These are phyloP conservation scores for Leccinum disarticulatum DNA, from an alignment of 768 basidiomycete species.

Conservation along the genomic window DNA sequence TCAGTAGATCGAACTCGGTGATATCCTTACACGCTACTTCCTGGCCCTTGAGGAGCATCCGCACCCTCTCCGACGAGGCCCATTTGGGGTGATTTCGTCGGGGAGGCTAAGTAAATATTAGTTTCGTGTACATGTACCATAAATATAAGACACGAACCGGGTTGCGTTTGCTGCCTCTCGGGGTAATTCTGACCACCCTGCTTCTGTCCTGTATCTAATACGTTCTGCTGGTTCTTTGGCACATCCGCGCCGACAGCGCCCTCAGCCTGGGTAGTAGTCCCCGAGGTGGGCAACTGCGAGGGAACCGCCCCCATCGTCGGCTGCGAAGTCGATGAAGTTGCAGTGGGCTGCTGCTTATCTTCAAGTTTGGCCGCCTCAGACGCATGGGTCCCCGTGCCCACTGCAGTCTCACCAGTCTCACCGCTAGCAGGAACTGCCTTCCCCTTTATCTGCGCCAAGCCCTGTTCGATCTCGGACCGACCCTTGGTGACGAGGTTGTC, in stretches of 20 bases:
- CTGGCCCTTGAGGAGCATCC: constrained; percentile 6
- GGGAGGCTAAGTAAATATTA: neutral
- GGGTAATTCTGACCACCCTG: neutral
- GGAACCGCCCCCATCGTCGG: neutral
- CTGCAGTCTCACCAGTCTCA: neutral
- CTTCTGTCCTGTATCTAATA: neutral
- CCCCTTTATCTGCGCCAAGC: constrained; percentile 34
- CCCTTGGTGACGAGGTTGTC: constrained; percentile 40
- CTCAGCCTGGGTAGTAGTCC: neutral
- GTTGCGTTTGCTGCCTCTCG: constrained; percentile 1
- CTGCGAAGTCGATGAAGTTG: neutral
- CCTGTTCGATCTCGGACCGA: constrained; percentile 40
- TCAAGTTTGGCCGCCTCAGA: neutral
- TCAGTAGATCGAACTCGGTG: neutral
- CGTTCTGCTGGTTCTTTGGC: neutral
- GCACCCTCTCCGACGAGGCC: neutral
- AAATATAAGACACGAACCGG: neutral
- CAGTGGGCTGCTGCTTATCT: neutral
- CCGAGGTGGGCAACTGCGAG: neutral
- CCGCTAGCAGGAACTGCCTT: neutral
- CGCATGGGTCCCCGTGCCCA: neutral
- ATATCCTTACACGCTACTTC: constrained; percentile 1
- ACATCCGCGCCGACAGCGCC: neutral
- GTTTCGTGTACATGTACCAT: neutral
- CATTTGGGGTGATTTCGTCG: neutral